These are phyloP conservation scores for Puccinia coronata DNA, from an alignment of 1,284 basidiomycete species.

Conservation along the genomic window DNA sequence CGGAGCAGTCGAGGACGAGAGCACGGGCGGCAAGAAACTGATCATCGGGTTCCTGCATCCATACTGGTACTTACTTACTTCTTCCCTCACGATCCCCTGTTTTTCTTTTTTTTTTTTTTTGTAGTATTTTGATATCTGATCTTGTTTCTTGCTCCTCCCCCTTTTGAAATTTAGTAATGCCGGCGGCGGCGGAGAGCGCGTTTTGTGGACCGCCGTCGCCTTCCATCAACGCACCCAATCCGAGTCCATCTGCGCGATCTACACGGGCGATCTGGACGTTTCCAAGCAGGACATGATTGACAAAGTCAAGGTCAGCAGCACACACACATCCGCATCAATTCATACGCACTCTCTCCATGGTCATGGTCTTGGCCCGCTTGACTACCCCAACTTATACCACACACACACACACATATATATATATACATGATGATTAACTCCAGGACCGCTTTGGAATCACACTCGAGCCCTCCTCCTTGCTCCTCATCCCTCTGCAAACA, in stretches of 20 bases:
- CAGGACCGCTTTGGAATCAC: conserved; percentile 81
- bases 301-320: conserved; percentile 72
- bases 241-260: conserved; percentile 76
- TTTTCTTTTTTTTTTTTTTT: not conserved
- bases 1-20: not conserved
- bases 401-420: too few relatives aligned
- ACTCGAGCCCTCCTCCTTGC: conserved; percentile 68
- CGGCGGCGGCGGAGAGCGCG: conserved; percentile 93
- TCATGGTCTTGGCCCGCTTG: too few relatives aligned
- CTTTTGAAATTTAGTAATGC: conserved; percentile 94
- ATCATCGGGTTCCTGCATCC: conserved; percentile 90
- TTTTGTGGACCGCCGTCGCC: conserved; percentile 87
- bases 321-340: too few relatives aligned
- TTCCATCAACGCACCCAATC: conserved; percentile 74
- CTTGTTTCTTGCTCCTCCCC: too few relatives aligned
- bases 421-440: too few relatives aligned
- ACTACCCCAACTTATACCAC: too few relatives aligned
- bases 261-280: conserved; percentile 80
- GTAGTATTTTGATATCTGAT: too few relatives aligned
- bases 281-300: conserved; percentile 78
- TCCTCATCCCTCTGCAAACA: conserved; percentile 75
- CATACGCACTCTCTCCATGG: too few relatives aligned
- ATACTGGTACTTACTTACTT: conserved; percentile 69
- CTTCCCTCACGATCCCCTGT: not conserved
- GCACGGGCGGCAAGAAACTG: conserved; percentile 50